Base-by-base conservation (phyloP, 495 filamentous ascomycete species). In the Penicillium egyptiacum region DNA sequence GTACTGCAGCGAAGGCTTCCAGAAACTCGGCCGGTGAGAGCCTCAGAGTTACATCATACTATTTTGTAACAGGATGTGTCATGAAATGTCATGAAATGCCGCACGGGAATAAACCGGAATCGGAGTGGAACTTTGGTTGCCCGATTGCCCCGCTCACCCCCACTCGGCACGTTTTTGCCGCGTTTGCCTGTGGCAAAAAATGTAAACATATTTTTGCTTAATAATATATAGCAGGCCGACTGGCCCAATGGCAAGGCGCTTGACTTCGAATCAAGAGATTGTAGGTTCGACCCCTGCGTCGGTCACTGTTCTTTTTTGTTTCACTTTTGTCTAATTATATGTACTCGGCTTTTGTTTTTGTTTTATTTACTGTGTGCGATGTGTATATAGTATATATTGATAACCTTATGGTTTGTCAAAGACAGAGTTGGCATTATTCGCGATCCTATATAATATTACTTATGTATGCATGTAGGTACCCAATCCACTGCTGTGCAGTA, bases 171-270 rank as follows among this genome's bases (percentile, higher is more conserved):
- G 25, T 7, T 37, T 43, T 17, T 61, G 58, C 58, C 58, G 58
- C 14, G 9, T 19, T n/a, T 19, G 44, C 40, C 43, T 49, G 55
- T 55, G 50, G 33, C 1, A 35, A 0, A 49, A 48, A 25, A 1
- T 8, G n/a, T n/a, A n/a, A n/a, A n/a, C 14, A 40, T 7, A 11
- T 35, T 46, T 12, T 33, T 51, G 12, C 26, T 22, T 22, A 47
- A 7, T 31, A 28, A 42, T 47, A 47, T 61, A 42, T 37, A 47
- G 51, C 4, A 23, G 72, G 65, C 73, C 74, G 66, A 74, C 75
- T 85, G 79, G 81, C 81, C 79, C 80, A 85, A 85, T 86, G 83
- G 83, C 79, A 86, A 86, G 83, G 82, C 82, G 82, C 81, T 85
- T 85, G 83, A 85, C 83, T 86, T 85, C 83, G 83, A 83, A 82